A percentile compares a stretch with the other conserved stretches of the same genome.
phyloP scores from a whole-genome alignment of 768 basidiomycete genomes.

The Rhodosporidiobolus sp. region DNA sequence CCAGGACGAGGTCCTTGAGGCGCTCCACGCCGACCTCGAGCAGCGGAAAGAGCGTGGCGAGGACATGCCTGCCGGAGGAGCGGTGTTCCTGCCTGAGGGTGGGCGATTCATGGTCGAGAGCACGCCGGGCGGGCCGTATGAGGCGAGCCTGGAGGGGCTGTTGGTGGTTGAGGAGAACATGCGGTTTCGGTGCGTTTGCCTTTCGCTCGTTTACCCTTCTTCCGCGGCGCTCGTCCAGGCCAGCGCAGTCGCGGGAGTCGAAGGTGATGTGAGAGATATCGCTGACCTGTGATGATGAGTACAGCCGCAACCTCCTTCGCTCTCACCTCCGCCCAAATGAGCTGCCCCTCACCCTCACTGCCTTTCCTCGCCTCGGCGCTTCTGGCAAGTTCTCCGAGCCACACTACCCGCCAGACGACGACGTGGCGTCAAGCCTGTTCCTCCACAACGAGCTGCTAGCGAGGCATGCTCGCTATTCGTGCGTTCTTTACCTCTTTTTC shows the following conservation, averaged over 20 bases:
- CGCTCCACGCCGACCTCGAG: constrained; percentile 57
- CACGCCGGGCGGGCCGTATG: constrained; percentile 92
- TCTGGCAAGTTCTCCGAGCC: constrained; percentile 91
- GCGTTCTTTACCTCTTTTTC: constrained; percentile 49
- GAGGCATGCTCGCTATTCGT: constrained; percentile 97
- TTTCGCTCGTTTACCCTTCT: not conserved
- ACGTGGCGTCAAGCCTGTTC: constrained; percentile 88
- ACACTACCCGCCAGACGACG: constrained; percentile 70
- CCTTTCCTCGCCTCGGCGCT: constrained; percentile 88
- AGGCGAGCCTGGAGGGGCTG: constrained; percentile 77
- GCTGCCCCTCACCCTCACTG: constrained; percentile 85
- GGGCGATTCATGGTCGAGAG: constrained; percentile 98
- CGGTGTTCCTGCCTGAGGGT: constrained; percentile 96
- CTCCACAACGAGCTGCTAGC: constrained; percentile 93
- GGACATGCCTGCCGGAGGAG: constrained; percentile 59
- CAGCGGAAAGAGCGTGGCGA: constrained; percentile 39
- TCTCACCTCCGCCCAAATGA: constrained; percentile 79
- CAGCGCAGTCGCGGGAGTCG: no score
- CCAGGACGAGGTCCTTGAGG: constrained; percentile 83
- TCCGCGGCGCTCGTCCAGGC: not conserved
- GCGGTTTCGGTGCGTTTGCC: constrained; percentile 69
- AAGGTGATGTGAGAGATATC: no score
- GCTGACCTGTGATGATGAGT: no score
- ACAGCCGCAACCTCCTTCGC: constrained; percentile 75
- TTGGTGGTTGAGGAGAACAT: constrained; percentile 89